Base-by-base conservation (phyloP, 73 alveolate species). In the Uronychia binucleata region DNA sequence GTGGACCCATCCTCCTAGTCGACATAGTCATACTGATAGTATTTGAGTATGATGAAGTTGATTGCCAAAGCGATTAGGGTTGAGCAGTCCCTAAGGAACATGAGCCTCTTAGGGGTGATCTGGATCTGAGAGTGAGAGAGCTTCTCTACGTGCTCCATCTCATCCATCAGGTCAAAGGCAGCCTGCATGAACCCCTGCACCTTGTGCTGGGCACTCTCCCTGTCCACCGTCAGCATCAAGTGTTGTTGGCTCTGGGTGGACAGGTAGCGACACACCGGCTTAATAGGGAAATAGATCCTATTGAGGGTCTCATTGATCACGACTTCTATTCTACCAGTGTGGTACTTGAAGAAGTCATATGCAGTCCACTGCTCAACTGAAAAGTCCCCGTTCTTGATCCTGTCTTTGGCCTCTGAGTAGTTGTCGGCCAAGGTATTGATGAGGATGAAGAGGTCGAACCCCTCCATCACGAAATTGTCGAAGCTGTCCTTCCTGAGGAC, bases 61-160 rank as follows among this genome's bases (percentile, higher is more conserved):
- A 88, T 84, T 0, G 84, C 91, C 14, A 88, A 67, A 76, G 91
- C 88, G 1, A 82, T 46, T 0, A 83, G 34, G 28, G 85, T 46
- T 46, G 90, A 88, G 77, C 74, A 59, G 81, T 86, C 91, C 76
- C 92, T 91, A 25, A 91, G 75, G 77, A 57, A 81, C 27, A 77
- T 46, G 26, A 91, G 81, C 57, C 91, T 80, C 27, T 74, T 74
- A 19, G 90, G 92, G 27, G 96, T 86, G 32, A 91, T 74, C 34
- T 91, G 34, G 26, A 91, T 33, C 14, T 26, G 46, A 28, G 82
- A 57, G 26, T 83, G 58, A 26, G 87, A 79, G 1, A 91, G 90
- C 59, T 90, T 83, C 82, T 94, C 97, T 78, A 96, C 98, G 75
- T 97, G 98, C 88, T 94, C 96, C 96, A 98, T 96, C 84, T 96